Conservation (phyloP, 1,284 basidiomycete genomes). For the Apiotrichum mycotoxinovorans region DNA sequence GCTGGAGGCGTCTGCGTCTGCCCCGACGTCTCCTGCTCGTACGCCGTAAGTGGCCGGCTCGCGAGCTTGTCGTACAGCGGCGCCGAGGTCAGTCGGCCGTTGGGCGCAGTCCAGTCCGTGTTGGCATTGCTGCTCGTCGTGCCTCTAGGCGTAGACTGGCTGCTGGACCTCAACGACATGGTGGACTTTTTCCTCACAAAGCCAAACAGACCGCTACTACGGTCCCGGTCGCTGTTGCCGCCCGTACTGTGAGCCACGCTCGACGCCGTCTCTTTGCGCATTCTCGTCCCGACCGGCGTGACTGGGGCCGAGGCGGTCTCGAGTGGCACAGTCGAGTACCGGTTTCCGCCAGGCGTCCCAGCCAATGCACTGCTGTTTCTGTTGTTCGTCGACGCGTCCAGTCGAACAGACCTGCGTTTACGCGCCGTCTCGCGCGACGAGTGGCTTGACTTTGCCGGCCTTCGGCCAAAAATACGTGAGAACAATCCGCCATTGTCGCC, state of each 20-base stretch:
- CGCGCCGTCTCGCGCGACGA: neutral
- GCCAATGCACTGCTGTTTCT: neutral
- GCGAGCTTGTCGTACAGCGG: conserved; percentile 1
- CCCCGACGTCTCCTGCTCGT: neutral
- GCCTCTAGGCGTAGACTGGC: neutral
- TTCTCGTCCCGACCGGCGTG: neutral
- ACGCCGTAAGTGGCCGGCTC: neutral
- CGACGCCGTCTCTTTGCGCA: no score
- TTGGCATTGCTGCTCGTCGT: neutral
- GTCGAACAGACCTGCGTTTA: neutral
- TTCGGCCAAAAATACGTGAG: conserved; percentile 1
- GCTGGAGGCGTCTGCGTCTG: neutral
- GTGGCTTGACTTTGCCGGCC: neutral
- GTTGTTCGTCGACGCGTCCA: neutral
- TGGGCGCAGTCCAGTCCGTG: neutral
- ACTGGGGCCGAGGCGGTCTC: neutral
- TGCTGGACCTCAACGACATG: neutral
- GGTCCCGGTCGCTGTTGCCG: neutral
- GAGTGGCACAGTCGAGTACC: neutral
- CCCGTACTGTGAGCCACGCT: neutral
- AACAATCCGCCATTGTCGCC: neutral
- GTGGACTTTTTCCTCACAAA: neutral
- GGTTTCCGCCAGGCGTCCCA: no score
- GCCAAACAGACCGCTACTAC: neutral
- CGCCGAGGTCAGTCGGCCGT: neutral